Evolutionary conservation across 305 asterid genomes (phyloP).

Genomic region (Solanum hybrid): DNA sequence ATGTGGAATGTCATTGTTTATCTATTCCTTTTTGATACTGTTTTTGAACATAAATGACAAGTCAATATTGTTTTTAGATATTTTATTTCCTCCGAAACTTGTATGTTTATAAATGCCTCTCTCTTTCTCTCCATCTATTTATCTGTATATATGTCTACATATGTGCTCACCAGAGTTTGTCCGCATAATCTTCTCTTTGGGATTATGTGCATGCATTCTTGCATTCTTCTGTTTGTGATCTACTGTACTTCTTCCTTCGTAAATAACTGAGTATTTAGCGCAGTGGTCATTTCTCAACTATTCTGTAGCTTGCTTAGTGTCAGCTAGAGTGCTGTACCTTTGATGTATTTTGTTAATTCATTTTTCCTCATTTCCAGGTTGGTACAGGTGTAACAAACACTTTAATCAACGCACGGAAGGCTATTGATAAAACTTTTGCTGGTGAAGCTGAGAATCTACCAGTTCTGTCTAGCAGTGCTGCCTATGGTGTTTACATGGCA

Average conservation of each 20-base stretch:
- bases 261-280: neutral
- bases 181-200: neutral
- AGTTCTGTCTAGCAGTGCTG: slow-evolving; percentile 58
- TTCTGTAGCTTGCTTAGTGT: neutral
- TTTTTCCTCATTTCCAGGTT: slow-evolving; percentile 34
- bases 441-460: slow-evolving; percentile 89
- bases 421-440: slow-evolving; percentile 64
- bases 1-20: neutral
- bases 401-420: slow-evolving; percentile 59
- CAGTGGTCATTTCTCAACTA: neutral
- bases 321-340: neutral
- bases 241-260: neutral
- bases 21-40: neutral
- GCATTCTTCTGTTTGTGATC: neutral
- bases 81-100: neutral
- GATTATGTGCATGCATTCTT: neutral
- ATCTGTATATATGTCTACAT: neutral
- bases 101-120: neutral
- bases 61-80: neutral
- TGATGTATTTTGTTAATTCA: neutral
- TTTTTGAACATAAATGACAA: neutral
- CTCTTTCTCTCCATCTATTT: neutral
- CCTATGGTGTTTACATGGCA: slow-evolving; percentile 84
- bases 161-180: neutral
- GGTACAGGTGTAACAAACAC: slow-evolving; percentile 78